Evolutionary conservation across 140 eudicot species (phyloP).

Genomic region (Ambrosia hybrid): DNA sequence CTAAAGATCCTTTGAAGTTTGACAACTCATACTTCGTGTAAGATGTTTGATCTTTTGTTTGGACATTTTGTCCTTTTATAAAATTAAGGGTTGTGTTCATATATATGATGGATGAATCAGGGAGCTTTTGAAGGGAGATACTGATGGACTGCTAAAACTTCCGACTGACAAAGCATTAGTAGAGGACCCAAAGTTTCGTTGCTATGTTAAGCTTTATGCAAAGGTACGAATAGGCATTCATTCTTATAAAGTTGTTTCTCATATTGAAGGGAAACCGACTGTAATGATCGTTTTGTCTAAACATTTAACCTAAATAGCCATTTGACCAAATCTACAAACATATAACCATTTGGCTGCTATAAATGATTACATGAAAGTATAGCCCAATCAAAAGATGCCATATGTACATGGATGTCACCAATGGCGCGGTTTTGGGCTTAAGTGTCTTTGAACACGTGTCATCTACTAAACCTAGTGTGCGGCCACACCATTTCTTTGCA

Average conservation of each 20-base stretch:
- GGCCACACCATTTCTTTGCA: background rate
- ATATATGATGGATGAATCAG: conserved; percentile 35
- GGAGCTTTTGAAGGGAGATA: conserved; percentile 75
- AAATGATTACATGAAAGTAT: conserved; percentile 5
- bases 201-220: too few relatives aligned
- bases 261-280: background rate
- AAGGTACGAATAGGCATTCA: conserved; percentile 17
- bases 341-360: background rate
- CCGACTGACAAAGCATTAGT: conserved; percentile 81
- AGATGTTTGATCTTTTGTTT: conserved; percentile 23
- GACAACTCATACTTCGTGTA: too few relatives aligned
- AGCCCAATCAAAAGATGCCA: conserved; percentile 5
- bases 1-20: conserved; percentile 71
- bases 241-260: background rate
- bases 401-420: background rate
- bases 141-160: conserved; percentile 59
- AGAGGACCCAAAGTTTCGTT: conserved; percentile 64
- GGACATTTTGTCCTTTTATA: background rate
- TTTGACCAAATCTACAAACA: background rate
- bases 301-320: conserved; percentile 1
- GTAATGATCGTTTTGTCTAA: background rate
- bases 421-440: background rate
- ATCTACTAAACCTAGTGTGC: background rate
- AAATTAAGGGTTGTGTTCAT: background rate
- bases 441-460: background rate